Percentiles rank a stretch among this genome's conserved stretches.
Conservation (phyloP, 768 basidiomycete genomes). For the Pisolithus microcarpus region DNA sequence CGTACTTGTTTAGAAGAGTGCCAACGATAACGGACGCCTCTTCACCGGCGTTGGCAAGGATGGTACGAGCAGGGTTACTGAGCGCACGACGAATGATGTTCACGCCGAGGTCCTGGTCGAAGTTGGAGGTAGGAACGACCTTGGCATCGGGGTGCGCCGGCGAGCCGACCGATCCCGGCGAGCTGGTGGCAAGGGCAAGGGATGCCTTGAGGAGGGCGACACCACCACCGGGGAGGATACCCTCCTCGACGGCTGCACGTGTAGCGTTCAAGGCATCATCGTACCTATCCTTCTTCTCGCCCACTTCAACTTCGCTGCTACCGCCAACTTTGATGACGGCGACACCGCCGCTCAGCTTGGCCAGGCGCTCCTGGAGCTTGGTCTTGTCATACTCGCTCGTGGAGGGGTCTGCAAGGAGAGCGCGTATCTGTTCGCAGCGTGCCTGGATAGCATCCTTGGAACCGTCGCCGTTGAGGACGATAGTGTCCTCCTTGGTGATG, state of each 20-base stretch:
- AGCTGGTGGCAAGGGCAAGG: constrained; percentile 54
- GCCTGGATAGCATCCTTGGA: constrained; percentile 84
- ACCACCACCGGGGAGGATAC: constrained; percentile 95
- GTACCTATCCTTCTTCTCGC: constrained; percentile 99
- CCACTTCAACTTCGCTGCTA: constrained; percentile 87
- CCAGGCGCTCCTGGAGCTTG: constrained; percentile 94
- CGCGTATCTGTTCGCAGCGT: constrained; percentile 93
- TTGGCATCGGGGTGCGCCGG: constrained; percentile 52
- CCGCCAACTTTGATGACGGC: constrained; percentile 99
- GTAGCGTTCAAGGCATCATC: constrained; percentile 98
- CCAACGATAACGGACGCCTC: constrained; percentile 92
- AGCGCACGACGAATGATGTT: constrained; percentile 86
- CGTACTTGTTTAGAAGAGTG: constrained; percentile 65
- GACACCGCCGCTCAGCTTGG: constrained; percentile 93
- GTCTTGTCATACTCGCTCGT: constrained; percentile 92
- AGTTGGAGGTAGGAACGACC: constrained; percentile 78
- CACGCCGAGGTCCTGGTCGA: constrained; percentile 95
- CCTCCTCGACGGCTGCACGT: constrained; percentile 96
- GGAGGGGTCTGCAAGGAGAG: constrained; percentile 69
- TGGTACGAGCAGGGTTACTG: constrained; percentile 76
- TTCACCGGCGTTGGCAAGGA: constrained; percentile 91
- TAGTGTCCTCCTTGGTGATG: constrained; percentile 97
- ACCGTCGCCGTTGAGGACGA: constrained; percentile 90
- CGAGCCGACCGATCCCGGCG: constrained; percentile 38
- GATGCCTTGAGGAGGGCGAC: constrained; percentile 86